Conservation (phyloP, 257 asterid species). For the Solanum lignicaule region DNA sequence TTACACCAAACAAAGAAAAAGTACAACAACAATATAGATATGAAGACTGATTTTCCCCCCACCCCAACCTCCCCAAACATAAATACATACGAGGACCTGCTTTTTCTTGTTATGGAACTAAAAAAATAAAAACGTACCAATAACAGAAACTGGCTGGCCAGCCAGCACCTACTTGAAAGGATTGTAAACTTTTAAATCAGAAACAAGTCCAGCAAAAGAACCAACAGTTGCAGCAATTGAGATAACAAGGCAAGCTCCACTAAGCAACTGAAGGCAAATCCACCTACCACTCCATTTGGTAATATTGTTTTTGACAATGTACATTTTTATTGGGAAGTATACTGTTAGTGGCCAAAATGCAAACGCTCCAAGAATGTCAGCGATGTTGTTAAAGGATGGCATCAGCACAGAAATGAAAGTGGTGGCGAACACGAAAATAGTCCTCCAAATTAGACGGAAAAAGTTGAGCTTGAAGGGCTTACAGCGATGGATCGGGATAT, state of each 20-base stretch:
- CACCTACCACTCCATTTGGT: too few species aligned
- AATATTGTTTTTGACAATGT: too few species aligned
- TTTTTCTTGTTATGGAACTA: neutral
- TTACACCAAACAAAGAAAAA: neutral
- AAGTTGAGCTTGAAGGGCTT: neutral
- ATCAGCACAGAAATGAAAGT: neutral
- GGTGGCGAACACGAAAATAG: too few species aligned
- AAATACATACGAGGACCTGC: conserved; percentile 1
- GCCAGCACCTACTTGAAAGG: neutral
- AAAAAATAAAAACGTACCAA: neutral
- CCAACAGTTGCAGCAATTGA: neutral
- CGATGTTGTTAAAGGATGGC: neutral
- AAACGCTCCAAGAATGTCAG: neutral
- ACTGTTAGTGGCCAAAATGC: too few species aligned
- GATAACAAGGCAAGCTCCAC: too few species aligned
- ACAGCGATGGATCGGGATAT: neutral
- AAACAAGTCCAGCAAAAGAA: neutral
- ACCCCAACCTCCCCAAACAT: neutral
- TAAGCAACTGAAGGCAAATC: too few species aligned
- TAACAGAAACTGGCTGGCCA: neutral
- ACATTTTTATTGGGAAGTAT: too few species aligned
- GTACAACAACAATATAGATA: too few species aligned
- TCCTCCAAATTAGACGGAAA: neutral
- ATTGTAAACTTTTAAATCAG: neutral
- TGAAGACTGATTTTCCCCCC: neutral